Evolutionary conservation across 1,139 yeast genomes (phyloP).

Genomic region (Hansenula sp.): DNA sequence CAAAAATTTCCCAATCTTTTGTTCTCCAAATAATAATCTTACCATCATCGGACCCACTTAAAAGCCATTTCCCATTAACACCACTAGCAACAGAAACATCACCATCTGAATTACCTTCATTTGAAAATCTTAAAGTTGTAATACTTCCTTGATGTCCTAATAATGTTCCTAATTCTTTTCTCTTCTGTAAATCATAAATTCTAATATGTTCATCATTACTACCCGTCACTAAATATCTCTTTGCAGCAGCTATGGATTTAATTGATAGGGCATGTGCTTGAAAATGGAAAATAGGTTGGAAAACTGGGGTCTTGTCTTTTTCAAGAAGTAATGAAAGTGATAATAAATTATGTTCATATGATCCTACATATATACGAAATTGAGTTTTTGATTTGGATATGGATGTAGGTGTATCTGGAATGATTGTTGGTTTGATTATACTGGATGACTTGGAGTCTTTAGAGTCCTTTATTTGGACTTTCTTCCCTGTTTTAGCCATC

Average conservation of each 20-base stretch:
- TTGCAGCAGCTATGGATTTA: slow-evolving; percentile 77
- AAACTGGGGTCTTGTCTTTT: slow-evolving; percentile 46
- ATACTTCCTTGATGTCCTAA: slow-evolving; percentile 89
- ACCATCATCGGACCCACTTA: slow-evolving; percentile 91
- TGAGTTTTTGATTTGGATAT: slow-evolving; percentile 20
- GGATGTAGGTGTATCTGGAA: slow-evolving; percentile 8
- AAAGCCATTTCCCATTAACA: slow-evolving; percentile 70
- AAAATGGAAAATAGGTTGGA: slow-evolving; percentile 93
- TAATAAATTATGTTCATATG: slow-evolving; percentile 88
- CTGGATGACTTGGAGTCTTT: slow-evolving; percentile 4
- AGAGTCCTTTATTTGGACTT: slow-evolving; percentile 2
- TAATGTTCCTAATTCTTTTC: slow-evolving; percentile 90
- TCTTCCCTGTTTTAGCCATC: slow-evolving; percentile 11
- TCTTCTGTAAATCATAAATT: slow-evolving; percentile 87
- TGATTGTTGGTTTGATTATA: slow-evolving; percentile 19
- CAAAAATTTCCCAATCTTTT: slow-evolving; percentile 94
- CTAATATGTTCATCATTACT: slow-evolving; percentile 95
- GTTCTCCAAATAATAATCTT: slow-evolving; percentile 90
- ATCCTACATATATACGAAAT: slow-evolving; percentile 85
- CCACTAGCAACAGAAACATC: slow-evolving; percentile 12
- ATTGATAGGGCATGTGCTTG: slow-evolving; percentile 91
- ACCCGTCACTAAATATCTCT: slow-evolving; percentile 87
- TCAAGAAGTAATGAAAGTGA: slow-evolving; percentile 70
- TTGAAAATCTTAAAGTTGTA: slow-evolving; percentile 69
- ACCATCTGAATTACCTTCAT: slow-evolving; percentile 30